Evolutionary conservation across 2,329 filamentous ascomycete species (phyloP).

Genomic region (Exophiala phaeomuriformis): DNA sequence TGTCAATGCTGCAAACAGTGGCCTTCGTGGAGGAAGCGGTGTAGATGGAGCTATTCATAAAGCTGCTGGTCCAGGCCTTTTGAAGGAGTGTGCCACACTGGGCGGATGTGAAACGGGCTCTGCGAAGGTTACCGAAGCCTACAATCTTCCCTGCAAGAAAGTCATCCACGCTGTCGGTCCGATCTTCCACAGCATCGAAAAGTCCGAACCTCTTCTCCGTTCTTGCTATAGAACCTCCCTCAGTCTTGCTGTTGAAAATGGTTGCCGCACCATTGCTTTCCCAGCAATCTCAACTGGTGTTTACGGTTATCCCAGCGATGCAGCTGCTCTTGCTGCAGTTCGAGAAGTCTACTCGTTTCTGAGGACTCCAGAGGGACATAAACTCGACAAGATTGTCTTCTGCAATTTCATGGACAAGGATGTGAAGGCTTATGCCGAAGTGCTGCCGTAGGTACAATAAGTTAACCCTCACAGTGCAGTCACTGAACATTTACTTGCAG

Average conservation of each 20-base stretch:
- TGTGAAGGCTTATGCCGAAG: conserved; percentile 60
- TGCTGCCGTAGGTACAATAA: conserved; percentile 61
- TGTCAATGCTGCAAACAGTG: conserved; percentile 83
- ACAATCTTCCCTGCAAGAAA: conserved; percentile 65
- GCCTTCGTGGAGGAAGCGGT: conserved; percentile 78
- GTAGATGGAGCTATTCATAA: conserved; percentile 83
- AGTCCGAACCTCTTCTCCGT: conserved; percentile 41
- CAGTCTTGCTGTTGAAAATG: conserved; percentile 60
- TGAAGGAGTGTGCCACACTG: conserved; percentile 64
- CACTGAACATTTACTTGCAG: conserved; percentile 29
- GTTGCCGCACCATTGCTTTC: conserved; percentile 69
- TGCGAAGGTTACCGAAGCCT: conserved; percentile 75
- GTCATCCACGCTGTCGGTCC: conserved; percentile 92
- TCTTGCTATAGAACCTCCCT: conserved; percentile 66
- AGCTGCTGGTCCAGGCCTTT: conserved; percentile 64
- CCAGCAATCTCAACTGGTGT: conserved; percentile 78
- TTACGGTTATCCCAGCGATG: conserved; percentile 72
- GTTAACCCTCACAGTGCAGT: neutral
- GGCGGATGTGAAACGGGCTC: conserved; percentile 68
- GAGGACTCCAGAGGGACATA: conserved; percentile 36
- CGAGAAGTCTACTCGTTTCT: conserved; percentile 53
- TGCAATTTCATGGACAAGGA: conserved; percentile 78
- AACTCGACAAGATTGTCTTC: conserved; percentile 69
- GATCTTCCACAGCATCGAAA: conserved; percentile 50
- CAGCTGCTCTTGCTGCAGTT: conserved; percentile 67